Percentiles rank a stretch among this genome's conserved stretches.
Conservation (phyloP, 2,329 filamentous ascomycete species). For the Gremmenia infestans region DNA sequence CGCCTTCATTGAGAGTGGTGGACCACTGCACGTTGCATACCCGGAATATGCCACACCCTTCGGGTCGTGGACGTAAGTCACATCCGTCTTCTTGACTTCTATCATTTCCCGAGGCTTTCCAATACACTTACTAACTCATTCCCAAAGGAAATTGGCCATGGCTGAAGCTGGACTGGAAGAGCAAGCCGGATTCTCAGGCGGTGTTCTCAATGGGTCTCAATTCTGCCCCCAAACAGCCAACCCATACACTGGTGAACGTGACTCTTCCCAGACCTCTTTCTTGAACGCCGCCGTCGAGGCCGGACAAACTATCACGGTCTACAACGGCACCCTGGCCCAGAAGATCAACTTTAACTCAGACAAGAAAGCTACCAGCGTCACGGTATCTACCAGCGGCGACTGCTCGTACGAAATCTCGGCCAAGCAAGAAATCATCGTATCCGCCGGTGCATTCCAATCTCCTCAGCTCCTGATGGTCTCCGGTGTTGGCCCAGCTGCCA, state of each 20-base stretch:
- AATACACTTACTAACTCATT: too few species aligned
- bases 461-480: neutral
- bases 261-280: neutral
- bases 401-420: neutral
- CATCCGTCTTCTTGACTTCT: too few species aligned
- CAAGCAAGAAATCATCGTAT: neutral
- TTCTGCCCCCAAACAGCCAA: neutral
- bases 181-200: neutral
- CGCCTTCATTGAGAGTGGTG: neutral
- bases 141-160: neutral
- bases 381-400: neutral
- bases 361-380: neutral
- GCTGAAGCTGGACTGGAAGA: neutral
- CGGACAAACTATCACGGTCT: neutral
- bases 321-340: neutral
- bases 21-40: neutral
- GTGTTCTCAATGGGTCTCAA: neutral
- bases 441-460: neutral
- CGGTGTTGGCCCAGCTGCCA: neutral
- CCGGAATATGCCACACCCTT: neutral
- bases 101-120: too few species aligned
- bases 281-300: neutral
- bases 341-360: neutral
- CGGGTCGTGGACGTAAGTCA: neutral
- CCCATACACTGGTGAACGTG: neutral